These are phyloP conservation scores for Pisolithus marmoratus DNA, from an alignment of 768 basidiomycete genomes.

Conservation along the genomic window DNA sequence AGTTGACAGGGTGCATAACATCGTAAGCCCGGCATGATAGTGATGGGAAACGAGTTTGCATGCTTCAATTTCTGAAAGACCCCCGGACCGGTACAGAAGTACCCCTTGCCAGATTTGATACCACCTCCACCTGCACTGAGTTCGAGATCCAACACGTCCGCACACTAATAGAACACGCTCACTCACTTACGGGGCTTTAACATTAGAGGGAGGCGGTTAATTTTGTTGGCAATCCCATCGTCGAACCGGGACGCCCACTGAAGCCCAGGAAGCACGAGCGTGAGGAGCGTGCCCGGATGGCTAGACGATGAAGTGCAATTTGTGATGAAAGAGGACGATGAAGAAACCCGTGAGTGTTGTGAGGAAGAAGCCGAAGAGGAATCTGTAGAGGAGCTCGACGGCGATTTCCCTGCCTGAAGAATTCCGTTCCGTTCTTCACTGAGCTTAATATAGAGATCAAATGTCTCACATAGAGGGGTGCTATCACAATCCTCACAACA, in stretches of 20 bases:
- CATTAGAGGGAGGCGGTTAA: constrained; percentile 45
- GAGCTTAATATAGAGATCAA: too few species aligned
- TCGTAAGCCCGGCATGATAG: too few species aligned
- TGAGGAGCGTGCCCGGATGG: constrained; percentile 85
- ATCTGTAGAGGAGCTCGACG: constrained; percentile 52
- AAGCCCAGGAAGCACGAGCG: constrained; percentile 51
- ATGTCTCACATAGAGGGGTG: too few species aligned
- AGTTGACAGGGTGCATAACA: constrained; percentile 94
- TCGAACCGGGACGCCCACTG: too few species aligned
- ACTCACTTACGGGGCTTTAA: constrained; percentile 74
- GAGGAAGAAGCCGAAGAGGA: constrained; percentile 22
- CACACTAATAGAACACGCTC: constrained; percentile 63
- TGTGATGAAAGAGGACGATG: constrained; percentile 42
- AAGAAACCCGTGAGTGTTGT: constrained; percentile 26
- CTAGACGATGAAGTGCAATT: constrained; percentile 55
- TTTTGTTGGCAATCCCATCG: constrained; percentile 17
- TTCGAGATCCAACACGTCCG: constrained; percentile 87
- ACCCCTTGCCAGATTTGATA: constrained; percentile 68
- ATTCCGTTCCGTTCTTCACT: constrained; percentile 66
- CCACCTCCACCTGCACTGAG: constrained; percentile 93
- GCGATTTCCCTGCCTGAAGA: constrained; percentile 71
- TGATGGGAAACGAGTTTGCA: constrained; percentile 88
- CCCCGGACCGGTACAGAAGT: constrained; percentile 56
- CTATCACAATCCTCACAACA: constrained; percentile 1
- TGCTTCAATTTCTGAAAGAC: constrained; percentile 96